Base-by-base conservation (phyloP, 2,329 filamentous ascomycete species). In the Trichoderma atrobrunneum region DNA sequence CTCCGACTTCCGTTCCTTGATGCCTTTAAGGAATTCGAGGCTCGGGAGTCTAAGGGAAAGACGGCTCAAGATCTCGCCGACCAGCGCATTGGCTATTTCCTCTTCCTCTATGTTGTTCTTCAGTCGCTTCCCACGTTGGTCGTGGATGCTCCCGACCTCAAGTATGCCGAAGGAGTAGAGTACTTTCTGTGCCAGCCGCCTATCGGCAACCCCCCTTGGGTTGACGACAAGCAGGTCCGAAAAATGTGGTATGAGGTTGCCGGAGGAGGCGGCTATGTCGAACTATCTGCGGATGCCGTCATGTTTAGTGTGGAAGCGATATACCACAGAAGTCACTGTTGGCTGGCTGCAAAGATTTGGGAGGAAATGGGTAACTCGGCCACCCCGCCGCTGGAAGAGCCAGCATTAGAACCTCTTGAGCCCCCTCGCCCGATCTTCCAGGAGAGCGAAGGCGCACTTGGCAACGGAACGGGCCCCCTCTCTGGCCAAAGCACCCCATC, bases 131-230 rank as follows among this genome's bases (percentile, higher is more conserved):
- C 93, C 5, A 90, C 94, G 85, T 84, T 95, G 12, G 91, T 93
- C 1, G 86, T 94, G 39, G 93, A 96, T 79, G 92, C 91, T 0
- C 91, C 92, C 0, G 90, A 87, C 11, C 82, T 95, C 59, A 87
- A 87, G 69, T 90, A 87, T 79, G 91, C 89, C 0, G 88, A 93
- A 65, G 90, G 88, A 1, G 91, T 93, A 3, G 93, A 95, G 79
- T 94, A 95, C 81, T 96, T 95, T 83, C 84, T 95, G 32, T 95
- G 93, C 80, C 87, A 93, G 78, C 89, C 92, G 5, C 91, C 92
- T 0, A 88, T 92, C 77, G 91, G 91, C 21, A 90, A 90, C 70
- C 85, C 89, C 0, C 93, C 93, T 0, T 96, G 93, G 93, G 85
- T 90, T 70, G 91, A 92, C 68, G 88, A 88, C 48, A 85, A 86